Conservation (phyloP, 805 yeast genomes). For the Spathaspora sp. region DNA sequence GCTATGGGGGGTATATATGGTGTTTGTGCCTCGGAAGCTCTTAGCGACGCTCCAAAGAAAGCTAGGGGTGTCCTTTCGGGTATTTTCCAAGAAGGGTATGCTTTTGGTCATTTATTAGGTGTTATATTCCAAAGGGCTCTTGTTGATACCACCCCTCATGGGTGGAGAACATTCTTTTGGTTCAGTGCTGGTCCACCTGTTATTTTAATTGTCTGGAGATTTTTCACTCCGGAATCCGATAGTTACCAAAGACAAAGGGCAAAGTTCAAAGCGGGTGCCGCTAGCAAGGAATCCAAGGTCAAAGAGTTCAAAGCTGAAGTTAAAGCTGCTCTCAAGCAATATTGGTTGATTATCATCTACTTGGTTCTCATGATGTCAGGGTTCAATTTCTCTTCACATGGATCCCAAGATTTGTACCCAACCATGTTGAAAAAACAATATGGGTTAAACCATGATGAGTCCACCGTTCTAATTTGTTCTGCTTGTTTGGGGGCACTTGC, state of each 20-base stretch:
- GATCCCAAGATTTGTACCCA: slow-evolving; percentile 72
- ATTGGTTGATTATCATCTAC: slow-evolving; percentile 32
- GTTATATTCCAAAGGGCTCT: slow-evolving; percentile 65
- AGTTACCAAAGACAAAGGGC: slow-evolving; percentile 33
- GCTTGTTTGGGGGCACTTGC: slow-evolving; percentile 64
- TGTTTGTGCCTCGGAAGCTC: slow-evolving; percentile 60
- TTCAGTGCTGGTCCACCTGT: slow-evolving; percentile 67
- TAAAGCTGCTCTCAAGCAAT: slow-evolving; percentile 14
- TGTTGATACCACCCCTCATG: slow-evolving; percentile 35
- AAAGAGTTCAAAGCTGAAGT: slow-evolving; percentile 10
- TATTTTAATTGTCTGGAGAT: slow-evolving; percentile 55
- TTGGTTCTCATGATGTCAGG: slow-evolving; percentile 52
- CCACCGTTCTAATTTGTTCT: slow-evolving; percentile 59
- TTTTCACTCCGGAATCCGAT: slow-evolving; percentile 57
- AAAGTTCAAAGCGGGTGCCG: slow-evolving; percentile 7
- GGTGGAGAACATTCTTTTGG: slow-evolving; percentile 75
- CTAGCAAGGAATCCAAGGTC: slow-evolving; percentile 9
- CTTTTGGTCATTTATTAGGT: slow-evolving; percentile 64
- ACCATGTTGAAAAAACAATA: slow-evolving; percentile 56
- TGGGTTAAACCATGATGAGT: slow-evolving; percentile 38
- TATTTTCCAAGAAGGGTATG: slow-evolving; percentile 54
- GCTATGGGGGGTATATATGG: slow-evolving; percentile 75
- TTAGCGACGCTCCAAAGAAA: slow-evolving; percentile 58
- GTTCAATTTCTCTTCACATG: slow-evolving; percentile 70
- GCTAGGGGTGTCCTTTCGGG: slow-evolving; percentile 68